Evolutionary conservation across 2,329 filamentous ascomycete species (phyloP).

Genomic region (Mycogone perniciosa): DNA sequence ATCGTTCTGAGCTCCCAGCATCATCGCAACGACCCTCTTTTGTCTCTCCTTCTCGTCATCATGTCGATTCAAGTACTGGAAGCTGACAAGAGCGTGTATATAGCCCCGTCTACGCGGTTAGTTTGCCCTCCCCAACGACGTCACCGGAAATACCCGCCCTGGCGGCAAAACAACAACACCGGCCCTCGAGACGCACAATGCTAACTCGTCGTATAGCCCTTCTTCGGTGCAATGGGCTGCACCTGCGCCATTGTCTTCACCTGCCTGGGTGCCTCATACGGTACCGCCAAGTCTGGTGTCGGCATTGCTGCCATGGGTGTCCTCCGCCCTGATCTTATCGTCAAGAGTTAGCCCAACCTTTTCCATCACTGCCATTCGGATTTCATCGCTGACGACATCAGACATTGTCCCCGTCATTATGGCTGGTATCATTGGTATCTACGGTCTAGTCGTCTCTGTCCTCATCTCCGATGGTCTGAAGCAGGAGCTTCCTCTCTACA

Average conservation of each 20-base stretch:
- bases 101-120: conserved; percentile 15
- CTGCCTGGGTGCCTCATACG: conserved; percentile 42
- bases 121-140: conserved; percentile 9
- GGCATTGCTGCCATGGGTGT: conserved; percentile 40
- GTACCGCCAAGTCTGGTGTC: conserved; percentile 36
- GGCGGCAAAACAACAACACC: background rate
- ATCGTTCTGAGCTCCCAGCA: conserved; percentile 10
- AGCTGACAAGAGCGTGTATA: conserved; percentile 7
- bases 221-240: conserved; percentile 38
- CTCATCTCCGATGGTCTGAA: conserved; percentile 36
- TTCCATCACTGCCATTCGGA: background rate
- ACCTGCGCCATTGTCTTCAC: conserved; percentile 44
- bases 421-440: conserved; percentile 97
- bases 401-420: conserved; percentile 99
- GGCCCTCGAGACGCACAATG: background rate
- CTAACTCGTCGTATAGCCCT: conserved; percentile 25
- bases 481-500: conserved; percentile 38
- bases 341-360: conserved; percentile 27
- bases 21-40: conserved; percentile 7
- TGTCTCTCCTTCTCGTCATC: background rate
- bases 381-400: conserved; percentile 31
- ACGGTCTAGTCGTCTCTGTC: conserved; percentile 39
- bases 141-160: conserved; percentile 7
- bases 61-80: background rate
- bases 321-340: conserved; percentile 38